Base-by-base conservation (phyloP, 352 stramenopile genomes). In the Porosira glacialis region DNA sequence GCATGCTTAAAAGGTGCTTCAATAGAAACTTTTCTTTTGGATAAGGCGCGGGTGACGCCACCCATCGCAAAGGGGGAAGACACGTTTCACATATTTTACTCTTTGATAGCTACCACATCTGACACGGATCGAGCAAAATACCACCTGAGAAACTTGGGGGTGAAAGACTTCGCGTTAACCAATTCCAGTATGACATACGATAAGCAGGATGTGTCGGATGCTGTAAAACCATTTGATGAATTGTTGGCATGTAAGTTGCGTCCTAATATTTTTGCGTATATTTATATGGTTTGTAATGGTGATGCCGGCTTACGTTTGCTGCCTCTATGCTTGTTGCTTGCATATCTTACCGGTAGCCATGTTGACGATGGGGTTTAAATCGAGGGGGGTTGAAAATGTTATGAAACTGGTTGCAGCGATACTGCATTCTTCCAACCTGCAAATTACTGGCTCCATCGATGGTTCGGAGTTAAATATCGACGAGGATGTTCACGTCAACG, bases 401-500 rank as follows among this genome's bases (percentile, higher is more conserved):
- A 96, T 99, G 39, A 70, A 85, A 13, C 92, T 97, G 13, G 84
- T 95, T 4, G 88, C 90, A 22, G 92, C 90, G 22, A 71, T 98
- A 19, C 70, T 98, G 59, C 95, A 98, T 65, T 72, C 97, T 31
- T 97, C 95, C 15, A 98, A 98, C 81, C 71, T 99, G 26, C 84
- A 97, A 61, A 85, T 95, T 27, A 81, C 88, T 44, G 62, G 80
- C 1, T 78, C 35, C 35, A 41, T 15, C 8, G 35, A 15, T 8
- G 35, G 35, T 8, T 8, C 8, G n/a, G n/a, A n/a, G n/a, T n/a
- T n/a, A n/a, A n/a, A n/a, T n/a, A n/a, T n/a, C n/a, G n/a, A n/a
- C n/a, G n/a, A n/a, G n/a, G n/a, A n/a, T n/a, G n/a, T n/a, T n/a
- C n/a, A n/a, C n/a, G n/a, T n/a, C n/a, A n/a, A n/a, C n/a, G n/a